A percentile compares a stretch with the other conserved stretches of the same genome.
Conservation (phyloP, 305 asterid species). For the Petunia hybrid region DNA sequence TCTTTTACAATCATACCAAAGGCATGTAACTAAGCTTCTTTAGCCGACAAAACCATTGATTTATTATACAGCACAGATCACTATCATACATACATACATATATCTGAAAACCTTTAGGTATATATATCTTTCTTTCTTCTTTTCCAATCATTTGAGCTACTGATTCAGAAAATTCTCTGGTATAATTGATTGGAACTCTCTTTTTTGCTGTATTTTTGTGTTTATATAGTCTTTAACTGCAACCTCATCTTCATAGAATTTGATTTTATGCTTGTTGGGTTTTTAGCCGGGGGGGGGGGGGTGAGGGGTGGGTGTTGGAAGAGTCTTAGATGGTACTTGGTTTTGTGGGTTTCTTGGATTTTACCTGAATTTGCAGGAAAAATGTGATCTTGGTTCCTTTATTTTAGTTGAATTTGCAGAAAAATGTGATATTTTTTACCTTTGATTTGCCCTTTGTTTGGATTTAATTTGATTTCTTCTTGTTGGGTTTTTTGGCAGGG, state of each 20-base stretch:
- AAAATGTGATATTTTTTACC: not conserved
- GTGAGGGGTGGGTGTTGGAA: not conserved
- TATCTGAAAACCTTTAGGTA: not conserved
- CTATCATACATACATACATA: constrained; percentile 6
- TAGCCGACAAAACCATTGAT: constrained; percentile 27
- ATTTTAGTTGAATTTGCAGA: constrained; percentile 7
- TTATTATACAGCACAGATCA: constrained; percentile 9
- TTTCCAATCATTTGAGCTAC: constrained; percentile 11
- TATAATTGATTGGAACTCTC: not conserved
- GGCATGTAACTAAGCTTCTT: constrained; percentile 8
- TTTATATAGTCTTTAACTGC: not conserved
- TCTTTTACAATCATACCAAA: constrained; percentile 24
- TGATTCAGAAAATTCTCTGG: not conserved
- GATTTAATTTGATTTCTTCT: no score
- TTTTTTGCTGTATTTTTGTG: constrained; percentile 4
- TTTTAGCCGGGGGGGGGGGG: not conserved
- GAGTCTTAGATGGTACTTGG: not conserved
- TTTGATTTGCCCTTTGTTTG: no score
- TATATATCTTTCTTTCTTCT: not conserved
- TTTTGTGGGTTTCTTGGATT: not conserved
- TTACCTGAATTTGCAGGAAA: not conserved
- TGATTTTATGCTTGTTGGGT: not conserved
- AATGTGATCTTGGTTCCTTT: not conserved
- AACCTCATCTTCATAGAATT: not conserved
- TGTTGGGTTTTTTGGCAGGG: no score